Conservation (phyloP, 1,284 basidiomycete species). For the Heterobasidion irregulare region DNA sequence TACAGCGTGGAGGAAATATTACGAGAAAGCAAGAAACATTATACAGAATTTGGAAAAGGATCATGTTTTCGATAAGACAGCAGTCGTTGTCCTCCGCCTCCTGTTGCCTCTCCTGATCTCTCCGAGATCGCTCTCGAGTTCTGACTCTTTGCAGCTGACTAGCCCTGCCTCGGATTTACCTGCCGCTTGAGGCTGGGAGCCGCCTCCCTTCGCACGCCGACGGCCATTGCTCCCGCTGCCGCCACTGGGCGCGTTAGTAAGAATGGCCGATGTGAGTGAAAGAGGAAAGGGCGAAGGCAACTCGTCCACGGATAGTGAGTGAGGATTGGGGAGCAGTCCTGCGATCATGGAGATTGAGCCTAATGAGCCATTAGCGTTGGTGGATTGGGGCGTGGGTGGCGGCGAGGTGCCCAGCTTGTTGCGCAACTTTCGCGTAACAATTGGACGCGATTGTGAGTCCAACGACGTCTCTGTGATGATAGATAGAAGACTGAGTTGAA, state of each 20-base stretch:
- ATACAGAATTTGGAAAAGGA: no score
- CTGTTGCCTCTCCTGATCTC: slow-evolving; percentile 72
- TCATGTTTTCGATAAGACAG: no score
- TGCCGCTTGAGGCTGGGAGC: slow-evolving; percentile 33
- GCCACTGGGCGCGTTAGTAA: slow-evolving; percentile 22
- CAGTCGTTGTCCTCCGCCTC: slow-evolving; percentile 43
- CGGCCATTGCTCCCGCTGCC: slow-evolving; percentile 34
- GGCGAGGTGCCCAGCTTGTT: slow-evolving; percentile 68
- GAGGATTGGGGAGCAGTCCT: slow-evolving; percentile 65
- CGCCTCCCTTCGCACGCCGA: slow-evolving; percentile 49
- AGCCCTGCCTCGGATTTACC: slow-evolving; percentile 53
- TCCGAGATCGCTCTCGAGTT: slow-evolving; percentile 63
- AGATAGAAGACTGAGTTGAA: background rate
- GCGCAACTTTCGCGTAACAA: slow-evolving; percentile 71
- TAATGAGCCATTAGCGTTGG: slow-evolving; percentile 21
- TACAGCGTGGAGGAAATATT: background rate
- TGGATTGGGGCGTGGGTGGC: slow-evolving; percentile 41
- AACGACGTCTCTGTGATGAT: slow-evolving; percentile 46
- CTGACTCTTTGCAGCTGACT: slow-evolving; percentile 48
- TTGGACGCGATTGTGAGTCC: slow-evolving; percentile 68
- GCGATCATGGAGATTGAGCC: slow-evolving; percentile 47
- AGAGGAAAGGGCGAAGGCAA: slow-evolving; percentile 76
- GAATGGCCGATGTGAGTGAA: slow-evolving; percentile 46
- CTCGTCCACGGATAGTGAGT: slow-evolving; percentile 74
- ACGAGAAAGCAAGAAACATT: no score